A percentile compares a stretch with the other conserved stretches of the same genome.
Conservation (phyloP, 345 rosid genomes). For the Sisymbrium irio region DNA sequence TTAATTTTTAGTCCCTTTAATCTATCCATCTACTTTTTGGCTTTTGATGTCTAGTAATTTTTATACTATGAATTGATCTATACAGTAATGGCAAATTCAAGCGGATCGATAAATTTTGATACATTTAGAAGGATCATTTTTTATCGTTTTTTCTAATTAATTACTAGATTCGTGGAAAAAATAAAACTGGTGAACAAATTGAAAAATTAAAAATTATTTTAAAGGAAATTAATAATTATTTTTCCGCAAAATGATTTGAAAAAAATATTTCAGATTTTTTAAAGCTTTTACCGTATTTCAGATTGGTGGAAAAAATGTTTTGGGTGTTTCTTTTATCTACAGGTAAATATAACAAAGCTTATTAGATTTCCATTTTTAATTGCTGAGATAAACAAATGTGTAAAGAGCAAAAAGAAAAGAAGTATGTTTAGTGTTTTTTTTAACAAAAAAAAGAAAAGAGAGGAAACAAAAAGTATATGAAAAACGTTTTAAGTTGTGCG, state of each 20-base stretch:
- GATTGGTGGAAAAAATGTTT: not conserved
- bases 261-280: no score
- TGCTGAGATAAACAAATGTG: no score
- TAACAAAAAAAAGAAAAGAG: no score
- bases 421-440: no score
- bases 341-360: no score
- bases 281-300: not conserved
- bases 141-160: not conserved
- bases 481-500: not conserved
- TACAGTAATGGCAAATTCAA: not conserved
- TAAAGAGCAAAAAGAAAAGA: no score
- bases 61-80: not conserved
- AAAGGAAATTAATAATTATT: no score
- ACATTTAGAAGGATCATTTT: not conserved
- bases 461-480: no score
- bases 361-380: no score
- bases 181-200: not conserved
- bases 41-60: not conserved
- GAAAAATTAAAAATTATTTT: no score
- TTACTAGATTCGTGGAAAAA: not conserved
- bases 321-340: not conserved
- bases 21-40: not conserved
- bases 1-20: not conserved
- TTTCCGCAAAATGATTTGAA: no score
- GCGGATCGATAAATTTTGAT: not conserved